A percentile compares a stretch with the other conserved stretches of the same genome.
phyloP scores from a whole-genome alignment of 495 filamentous ascomycete species.

The Aspergillus affinis region DNA sequence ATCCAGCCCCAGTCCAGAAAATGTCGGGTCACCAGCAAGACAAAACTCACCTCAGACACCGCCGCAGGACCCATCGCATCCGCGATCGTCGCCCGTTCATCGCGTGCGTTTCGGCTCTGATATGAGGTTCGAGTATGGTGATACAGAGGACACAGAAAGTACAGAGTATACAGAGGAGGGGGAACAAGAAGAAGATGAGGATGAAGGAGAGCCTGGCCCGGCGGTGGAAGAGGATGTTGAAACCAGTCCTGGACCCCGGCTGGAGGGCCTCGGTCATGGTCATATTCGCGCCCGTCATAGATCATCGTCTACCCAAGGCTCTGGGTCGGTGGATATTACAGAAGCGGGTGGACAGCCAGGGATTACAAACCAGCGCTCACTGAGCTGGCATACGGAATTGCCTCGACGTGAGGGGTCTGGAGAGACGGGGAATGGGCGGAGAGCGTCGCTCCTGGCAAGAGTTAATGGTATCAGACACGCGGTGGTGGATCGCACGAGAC shows the following conservation, averaged over 20 bases:
- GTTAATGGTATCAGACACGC: conserved; percentile 1
- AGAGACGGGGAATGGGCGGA: conserved; percentile 1
- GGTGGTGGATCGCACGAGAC: background rate
- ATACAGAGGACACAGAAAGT: background rate
- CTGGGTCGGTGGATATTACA: background rate
- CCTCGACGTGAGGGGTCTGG: background rate
- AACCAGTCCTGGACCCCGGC: background rate
- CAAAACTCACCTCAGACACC: background rate
- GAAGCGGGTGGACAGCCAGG: background rate
- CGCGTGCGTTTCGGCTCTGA: conserved; percentile 17
- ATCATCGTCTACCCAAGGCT: background rate
- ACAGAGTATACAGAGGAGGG: background rate
- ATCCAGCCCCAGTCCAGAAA: background rate
- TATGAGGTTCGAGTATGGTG: conserved; percentile 14
- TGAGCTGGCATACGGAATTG: background rate
- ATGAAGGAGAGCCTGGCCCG: background rate
- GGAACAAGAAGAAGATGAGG: background rate
- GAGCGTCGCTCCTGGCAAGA: background rate
- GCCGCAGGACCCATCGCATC: background rate
- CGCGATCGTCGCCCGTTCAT: conserved; percentile 1
- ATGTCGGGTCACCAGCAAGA: background rate
- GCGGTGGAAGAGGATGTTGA: background rate
- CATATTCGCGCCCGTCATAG: background rate
- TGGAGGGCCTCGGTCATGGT: background rate
- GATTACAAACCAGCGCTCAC: background rate